Conservation (phyloP, 148 eudicot genomes). For the Polygonum aviculare region DNA sequence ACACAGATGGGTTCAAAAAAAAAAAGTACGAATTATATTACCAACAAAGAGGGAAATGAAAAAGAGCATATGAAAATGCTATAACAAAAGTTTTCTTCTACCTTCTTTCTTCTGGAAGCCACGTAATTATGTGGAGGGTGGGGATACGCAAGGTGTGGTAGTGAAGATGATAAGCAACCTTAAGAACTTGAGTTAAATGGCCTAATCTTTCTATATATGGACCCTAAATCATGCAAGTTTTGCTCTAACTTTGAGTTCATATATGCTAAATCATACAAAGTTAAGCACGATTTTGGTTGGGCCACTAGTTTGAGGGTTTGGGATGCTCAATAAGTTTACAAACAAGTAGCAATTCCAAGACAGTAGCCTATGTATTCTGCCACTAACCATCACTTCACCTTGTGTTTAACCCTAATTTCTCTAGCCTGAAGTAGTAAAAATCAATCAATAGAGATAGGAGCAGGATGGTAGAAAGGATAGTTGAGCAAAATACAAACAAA, state of each 20-base stretch:
- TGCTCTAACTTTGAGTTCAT: background rate
- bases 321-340: no score
- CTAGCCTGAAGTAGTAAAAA: background rate
- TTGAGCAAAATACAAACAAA: background rate
- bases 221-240: background rate
- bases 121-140: background rate
- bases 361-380: no score
- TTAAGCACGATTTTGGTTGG: background rate
- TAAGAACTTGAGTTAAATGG: background rate
- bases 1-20: background rate
- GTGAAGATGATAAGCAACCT: background rate
- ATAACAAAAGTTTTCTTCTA: background rate
- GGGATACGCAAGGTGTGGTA: background rate
- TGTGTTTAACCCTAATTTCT: background rate
- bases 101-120: background rate
- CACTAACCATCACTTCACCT: no score
- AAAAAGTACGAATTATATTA: background rate
- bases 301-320: background rate
- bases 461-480: background rate
- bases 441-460: background rate
- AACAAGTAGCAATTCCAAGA: no score
- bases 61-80: background rate
- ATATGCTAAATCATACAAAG: background rate
- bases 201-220: background rate
- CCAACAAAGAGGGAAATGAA: no score